Conservation (phyloP, 1,284 basidiomycete species). For the Sporisorium scitamineum region DNA sequence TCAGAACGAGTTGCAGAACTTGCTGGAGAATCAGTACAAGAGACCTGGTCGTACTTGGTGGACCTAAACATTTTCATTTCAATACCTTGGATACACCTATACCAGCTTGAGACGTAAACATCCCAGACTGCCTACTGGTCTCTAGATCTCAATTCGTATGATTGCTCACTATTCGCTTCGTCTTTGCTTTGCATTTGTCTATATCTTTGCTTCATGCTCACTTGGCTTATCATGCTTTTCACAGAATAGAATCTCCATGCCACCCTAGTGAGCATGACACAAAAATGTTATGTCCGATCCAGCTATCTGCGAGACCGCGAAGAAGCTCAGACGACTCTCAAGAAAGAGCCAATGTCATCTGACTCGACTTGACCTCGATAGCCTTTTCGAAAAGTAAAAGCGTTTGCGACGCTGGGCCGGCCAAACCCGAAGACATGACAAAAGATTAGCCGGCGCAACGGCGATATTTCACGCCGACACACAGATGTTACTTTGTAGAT, state of each 20-base stretch:
- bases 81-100: no score
- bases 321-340: not conserved
- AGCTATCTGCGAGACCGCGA: not conserved
- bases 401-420: not conserved
- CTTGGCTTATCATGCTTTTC: not conserved
- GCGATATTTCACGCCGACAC: not conserved
- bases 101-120: no score
- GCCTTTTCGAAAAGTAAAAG: not conserved
- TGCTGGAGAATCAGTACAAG: slow-evolving; percentile 36
- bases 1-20: slow-evolving; percentile 28
- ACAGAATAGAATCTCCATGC: not conserved
- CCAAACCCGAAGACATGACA: not conserved
- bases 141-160: no score
- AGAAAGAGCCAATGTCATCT: not conserved
- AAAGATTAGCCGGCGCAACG: not conserved
- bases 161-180: not conserved
- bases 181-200: not conserved
- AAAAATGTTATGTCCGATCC: no score
- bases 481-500: not conserved
- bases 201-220: not conserved
- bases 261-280: not conserved
- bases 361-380: not conserved
- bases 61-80: slow-evolving; percentile 12
- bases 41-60: slow-evolving; percentile 32
- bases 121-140: no score